Percentiles rank a stretch among this genome's conserved stretches.
Evolutionary conservation across 345 rosid species (phyloP).

Genomic region (Trapa incisa): DNA sequence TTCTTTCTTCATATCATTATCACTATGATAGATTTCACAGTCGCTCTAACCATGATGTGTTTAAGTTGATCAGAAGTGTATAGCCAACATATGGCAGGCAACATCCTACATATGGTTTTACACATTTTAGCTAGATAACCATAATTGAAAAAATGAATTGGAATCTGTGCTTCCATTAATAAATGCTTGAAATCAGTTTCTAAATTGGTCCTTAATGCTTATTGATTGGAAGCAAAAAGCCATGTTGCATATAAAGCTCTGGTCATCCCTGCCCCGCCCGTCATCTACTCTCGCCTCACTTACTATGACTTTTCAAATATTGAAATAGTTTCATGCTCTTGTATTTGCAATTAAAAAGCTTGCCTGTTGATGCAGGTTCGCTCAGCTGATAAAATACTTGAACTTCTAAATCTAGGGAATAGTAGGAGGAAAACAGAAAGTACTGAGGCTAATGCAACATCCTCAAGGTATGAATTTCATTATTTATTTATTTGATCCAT

Average conservation of each 20-base stretch:
- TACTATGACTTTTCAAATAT: neutral
- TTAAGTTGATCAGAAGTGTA: neutral
- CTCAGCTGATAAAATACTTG: conserved; percentile 86
- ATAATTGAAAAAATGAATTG: neutral
- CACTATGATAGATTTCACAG: neutral
- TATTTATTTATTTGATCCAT: neutral
- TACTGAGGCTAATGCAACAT: conserved; percentile 82
- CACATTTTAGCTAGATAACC: neutral
- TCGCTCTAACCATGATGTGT: neutral
- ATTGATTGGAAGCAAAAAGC: neutral
- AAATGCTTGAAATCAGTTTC: neutral
- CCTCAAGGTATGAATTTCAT: conserved; percentile 47
- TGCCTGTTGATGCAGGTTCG: conserved; percentile 41
- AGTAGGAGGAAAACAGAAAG: conserved; percentile 88
- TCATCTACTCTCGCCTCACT: neutral
- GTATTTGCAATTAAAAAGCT: neutral
- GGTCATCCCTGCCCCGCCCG: neutral
- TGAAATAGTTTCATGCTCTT: neutral
- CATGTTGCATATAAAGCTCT: neutral
- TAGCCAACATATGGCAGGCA: neutral
- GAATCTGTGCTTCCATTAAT: neutral
- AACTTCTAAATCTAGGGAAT: conserved; percentile 81
- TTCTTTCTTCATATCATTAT: neutral
- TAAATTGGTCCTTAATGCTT: neutral
- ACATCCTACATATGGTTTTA: neutral